phyloP scores from a whole-genome alignment of 176 grass and related monocot species.

The Paspalum notatum region DNA sequence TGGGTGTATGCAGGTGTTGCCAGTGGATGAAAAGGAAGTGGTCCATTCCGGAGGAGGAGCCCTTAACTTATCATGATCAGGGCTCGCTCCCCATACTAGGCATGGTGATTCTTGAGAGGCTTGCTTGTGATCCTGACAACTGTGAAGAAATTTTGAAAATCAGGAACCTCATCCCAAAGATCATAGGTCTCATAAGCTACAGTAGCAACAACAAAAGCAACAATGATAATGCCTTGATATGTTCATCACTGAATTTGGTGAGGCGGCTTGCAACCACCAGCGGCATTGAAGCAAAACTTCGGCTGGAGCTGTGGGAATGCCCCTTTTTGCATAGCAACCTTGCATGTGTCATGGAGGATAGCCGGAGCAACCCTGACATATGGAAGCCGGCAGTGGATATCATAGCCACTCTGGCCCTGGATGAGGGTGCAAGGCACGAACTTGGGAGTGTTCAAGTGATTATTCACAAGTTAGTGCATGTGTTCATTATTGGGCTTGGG shows the following conservation, averaged over 20 bases:
- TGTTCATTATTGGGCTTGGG: conserved; percentile 18
- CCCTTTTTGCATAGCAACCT: background rate
- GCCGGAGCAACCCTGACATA: background rate
- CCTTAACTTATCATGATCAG: too few relatives aligned
- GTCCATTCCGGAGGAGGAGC: too few relatives aligned
- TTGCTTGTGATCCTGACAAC: too few relatives aligned
- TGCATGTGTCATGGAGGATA: background rate
- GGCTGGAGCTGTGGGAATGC: background rate
- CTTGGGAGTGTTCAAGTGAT: background rate
- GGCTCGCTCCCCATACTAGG: too few relatives aligned
- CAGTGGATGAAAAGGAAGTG: background rate
- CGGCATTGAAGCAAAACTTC: background rate
- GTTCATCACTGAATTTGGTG: background rate
- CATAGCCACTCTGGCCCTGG: conserved; percentile 1
- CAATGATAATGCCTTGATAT: background rate
- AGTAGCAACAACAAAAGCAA: too few relatives aligned
- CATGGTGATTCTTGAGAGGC: too few relatives aligned
- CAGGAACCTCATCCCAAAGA: background rate
- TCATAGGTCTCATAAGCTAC: background rate
- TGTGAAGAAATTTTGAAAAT: too few relatives aligned
- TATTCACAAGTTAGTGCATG: background rate
- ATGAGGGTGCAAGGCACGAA: background rate
- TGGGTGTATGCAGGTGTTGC: background rate
- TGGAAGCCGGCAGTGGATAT: background rate
- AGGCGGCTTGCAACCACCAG: background rate